Percentiles rank a stretch among this genome's conserved stretches.
phyloP scores from a whole-genome alignment of 1,284 basidiomycete species.

The Leccinum fallax region DNA sequence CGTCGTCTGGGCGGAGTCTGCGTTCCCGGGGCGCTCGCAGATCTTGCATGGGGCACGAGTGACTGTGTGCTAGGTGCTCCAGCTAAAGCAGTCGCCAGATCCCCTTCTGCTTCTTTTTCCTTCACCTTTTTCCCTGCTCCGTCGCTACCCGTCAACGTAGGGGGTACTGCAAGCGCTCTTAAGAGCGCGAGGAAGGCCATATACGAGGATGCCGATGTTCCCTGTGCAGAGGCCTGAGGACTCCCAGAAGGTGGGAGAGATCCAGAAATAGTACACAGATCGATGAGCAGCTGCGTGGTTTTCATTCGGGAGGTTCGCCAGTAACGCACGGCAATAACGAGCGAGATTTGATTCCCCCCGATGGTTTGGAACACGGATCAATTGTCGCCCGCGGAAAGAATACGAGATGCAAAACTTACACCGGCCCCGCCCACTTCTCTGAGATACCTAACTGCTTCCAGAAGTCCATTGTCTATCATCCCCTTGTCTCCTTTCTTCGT shows the following conservation, averaged over 20 bases:
- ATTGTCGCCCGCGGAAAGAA: neutral
- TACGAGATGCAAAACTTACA: slow-evolving; percentile 47
- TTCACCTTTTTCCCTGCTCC: slow-evolving; percentile 36
- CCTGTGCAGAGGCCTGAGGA: slow-evolving; percentile 30
- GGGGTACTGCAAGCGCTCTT: slow-evolving; percentile 47
- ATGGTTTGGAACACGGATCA: slow-evolving; percentile 28
- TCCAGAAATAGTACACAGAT: slow-evolving; percentile 81
- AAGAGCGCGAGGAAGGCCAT: slow-evolving; percentile 80
- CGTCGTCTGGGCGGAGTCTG: slow-evolving; percentile 54
- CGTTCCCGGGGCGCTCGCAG: slow-evolving; percentile 22
- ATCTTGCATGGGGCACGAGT: slow-evolving; percentile 4
- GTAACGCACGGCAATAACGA: slow-evolving; percentile 82
- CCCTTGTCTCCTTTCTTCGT: slow-evolving; percentile 23
- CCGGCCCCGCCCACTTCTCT: slow-evolving; percentile 75
- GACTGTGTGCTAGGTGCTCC: slow-evolving; percentile 35
- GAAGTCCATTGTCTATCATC: slow-evolving; percentile 44
- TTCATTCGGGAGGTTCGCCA: slow-evolving; percentile 80
- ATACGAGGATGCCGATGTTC: slow-evolving; percentile 57
- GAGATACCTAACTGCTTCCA: slow-evolving; percentile 83
- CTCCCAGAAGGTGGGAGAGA: slow-evolving; percentile 38
- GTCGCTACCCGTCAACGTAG: slow-evolving; percentile 38
- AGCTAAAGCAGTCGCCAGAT: slow-evolving; percentile 15
- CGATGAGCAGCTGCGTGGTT: slow-evolving; percentile 89
- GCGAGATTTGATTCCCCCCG: slow-evolving; percentile 84
- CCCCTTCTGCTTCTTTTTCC: slow-evolving; percentile 21